phyloP scores from a whole-genome alignment of 2,329 filamentous ascomycete genomes.

The Neophaeococcomyces aloes region DNA sequence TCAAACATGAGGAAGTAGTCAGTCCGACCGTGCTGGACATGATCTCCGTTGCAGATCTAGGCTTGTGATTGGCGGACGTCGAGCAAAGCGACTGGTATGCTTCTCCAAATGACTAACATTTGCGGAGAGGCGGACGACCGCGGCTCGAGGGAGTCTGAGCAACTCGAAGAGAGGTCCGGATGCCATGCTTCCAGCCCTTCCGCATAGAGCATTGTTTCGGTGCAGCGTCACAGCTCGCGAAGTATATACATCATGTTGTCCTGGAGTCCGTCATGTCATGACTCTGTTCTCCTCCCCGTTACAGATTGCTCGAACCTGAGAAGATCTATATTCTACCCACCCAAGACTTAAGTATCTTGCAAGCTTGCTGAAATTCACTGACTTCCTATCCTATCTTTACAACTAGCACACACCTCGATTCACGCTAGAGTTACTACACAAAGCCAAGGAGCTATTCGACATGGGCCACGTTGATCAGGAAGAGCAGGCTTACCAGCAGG shows the following conservation, averaged over 20 bases:
- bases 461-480: slow-evolving; percentile 50
- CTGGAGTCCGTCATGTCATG: background rate
- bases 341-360: no score
- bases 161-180: background rate
- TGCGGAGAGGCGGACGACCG: background rate
- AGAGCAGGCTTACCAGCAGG: slow-evolving; percentile 64
- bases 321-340: background rate
- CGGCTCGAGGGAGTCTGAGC: no score
- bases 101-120: background rate
- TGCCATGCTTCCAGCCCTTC: background rate
- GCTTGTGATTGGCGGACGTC: background rate
- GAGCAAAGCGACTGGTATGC: background rate
- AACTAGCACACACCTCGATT: background rate
- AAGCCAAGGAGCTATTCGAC: slow-evolving; percentile 14
- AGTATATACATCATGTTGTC: slow-evolving; percentile 1
- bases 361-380: no score
- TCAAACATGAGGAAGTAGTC: no score
- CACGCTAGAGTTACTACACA: slow-evolving; percentile 8
- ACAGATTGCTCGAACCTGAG: background rate
- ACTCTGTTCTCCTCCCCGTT: slow-evolving; percentile 4
- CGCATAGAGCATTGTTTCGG: background rate
- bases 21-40: no score
- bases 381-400: no score
- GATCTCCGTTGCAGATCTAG: no score
- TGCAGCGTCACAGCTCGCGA: slow-evolving; percentile 1